phyloP scores from a whole-genome alignment of 176 grass and related monocot species.

The Melocanna baccifera region DNA sequence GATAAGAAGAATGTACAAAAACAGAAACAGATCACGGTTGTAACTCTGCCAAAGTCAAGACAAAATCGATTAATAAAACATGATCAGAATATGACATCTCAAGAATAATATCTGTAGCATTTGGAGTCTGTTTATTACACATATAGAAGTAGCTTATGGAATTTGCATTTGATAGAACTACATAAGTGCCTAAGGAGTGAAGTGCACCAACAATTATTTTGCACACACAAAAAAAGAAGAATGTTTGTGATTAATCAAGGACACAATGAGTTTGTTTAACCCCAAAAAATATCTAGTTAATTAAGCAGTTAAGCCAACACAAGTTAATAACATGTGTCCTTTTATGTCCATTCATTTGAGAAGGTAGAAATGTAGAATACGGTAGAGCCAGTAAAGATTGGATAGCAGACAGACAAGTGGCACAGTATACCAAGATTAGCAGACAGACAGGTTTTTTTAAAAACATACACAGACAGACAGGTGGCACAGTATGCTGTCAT shows the following conservation, averaged over 20 bases:
- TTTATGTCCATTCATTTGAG: not conserved
- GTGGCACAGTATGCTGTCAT: not conserved
- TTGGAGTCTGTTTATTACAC: not conserved
- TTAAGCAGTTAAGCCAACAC: not conserved
- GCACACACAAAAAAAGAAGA: not conserved
- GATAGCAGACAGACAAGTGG: not conserved
- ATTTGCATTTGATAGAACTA: not conserved
- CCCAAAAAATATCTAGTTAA: not conserved
- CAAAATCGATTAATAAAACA: not conserved
- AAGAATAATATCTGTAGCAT: not conserved
- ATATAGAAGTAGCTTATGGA: not conserved
- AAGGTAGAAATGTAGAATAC: not conserved
- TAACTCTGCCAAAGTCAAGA: slow-evolving; percentile 58
- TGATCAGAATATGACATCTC: not conserved
- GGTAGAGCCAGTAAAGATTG: not conserved
- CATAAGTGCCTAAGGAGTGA: not conserved
- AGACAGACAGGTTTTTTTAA: not conserved
- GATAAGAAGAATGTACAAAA: slow-evolving; percentile 83
- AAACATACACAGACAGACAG: not conserved
- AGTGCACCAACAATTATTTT: not conserved
- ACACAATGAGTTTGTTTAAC: not conserved
- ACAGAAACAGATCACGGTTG: slow-evolving; percentile 86
- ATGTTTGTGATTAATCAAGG: not conserved
- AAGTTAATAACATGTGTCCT: not conserved
- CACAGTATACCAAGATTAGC: not conserved